Evolutionary conservation across 75 land plant genomes (phyloP), one percentile per base, ranked within the genome.

Genomic region (Picea sitchensis): DNA sequence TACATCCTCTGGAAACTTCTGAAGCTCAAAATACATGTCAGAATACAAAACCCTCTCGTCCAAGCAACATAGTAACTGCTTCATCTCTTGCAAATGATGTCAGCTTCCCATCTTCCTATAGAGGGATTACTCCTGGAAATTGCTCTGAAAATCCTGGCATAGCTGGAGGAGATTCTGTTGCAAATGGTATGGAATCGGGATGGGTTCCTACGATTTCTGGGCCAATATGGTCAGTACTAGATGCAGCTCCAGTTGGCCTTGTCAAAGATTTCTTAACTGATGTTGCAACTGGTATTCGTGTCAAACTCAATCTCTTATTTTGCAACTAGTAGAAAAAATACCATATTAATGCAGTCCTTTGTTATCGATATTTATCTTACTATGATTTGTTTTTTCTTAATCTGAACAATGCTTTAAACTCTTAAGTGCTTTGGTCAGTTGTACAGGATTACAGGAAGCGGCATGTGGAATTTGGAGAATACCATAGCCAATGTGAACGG

Each of bases 231-330:
- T 89, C 99, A 7, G 73, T 95, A 51, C 76, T 95, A 47, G 94
- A 95, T 89, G 98, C 93, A n/a, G 93, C 89, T 81, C 94, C 99
- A 32, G 90, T 98, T 77, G 75, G 80, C 5, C 80, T 91, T 26
- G 85, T 83, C 65, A 87, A 84, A 75, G 86, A 79, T 36, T 95
- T 86, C 74, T 62, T 95, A 84, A 82, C 78, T 79, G 99, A 90
- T 80, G 87, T 93, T 80, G 75, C 82, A 44, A 76, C 71, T 30
- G 92, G 99, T 97, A 92, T 23, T 86, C 77, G 14, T 11, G 54
- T 71, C 23, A 38, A 71, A 41, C 23, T 15, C 54, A 71, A 8
- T 47, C 74, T 65, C 34, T 8, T 76, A 4, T 64, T 51, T 62
- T 23, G 67, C 23, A 56, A 3, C 56, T 51, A 51, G 0, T 51